Conservation (phyloP, 208 protist genomes). For the Leishmania tarentolae region DNA sequence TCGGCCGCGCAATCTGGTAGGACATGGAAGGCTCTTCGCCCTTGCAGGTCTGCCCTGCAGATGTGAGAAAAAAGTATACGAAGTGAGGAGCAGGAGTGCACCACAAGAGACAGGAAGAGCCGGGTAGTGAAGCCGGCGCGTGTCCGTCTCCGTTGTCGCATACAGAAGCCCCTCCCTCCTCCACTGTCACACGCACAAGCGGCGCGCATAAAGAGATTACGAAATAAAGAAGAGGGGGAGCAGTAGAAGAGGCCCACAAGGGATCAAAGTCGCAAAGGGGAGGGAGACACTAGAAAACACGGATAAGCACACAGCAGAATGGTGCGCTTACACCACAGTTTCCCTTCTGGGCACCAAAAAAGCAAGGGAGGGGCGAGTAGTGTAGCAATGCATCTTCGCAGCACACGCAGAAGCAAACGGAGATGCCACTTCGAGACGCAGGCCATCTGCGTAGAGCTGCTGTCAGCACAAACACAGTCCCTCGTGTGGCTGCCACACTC, state of each 20-base stretch:
- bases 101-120: too few species aligned
- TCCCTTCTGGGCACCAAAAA: not conserved
- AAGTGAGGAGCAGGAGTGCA: not conserved
- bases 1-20: constrained; percentile 7
- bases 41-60: not conserved
- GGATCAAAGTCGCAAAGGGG: not conserved
- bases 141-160: not conserved
- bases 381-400: not conserved
- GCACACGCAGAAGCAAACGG: not conserved
- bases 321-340: not conserved
- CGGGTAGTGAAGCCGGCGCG: not conserved
- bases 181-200: not conserved
- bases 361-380: not conserved
- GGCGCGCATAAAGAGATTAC: not conserved
- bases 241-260: not conserved
- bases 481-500: too few species aligned
- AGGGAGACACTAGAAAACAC: not conserved
- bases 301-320: not conserved
- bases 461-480: not conserved
- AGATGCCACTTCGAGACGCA: not conserved
- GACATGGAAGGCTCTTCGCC: not conserved
- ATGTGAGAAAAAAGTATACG: not conserved
- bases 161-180: not conserved
- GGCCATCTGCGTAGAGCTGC: not conserved
- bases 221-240: not conserved